Evolutionary conservation across 257 asterid genomes (phyloP), one percentile per base, ranked within the genome.

Genomic region (Perilla frutescens): DNA sequence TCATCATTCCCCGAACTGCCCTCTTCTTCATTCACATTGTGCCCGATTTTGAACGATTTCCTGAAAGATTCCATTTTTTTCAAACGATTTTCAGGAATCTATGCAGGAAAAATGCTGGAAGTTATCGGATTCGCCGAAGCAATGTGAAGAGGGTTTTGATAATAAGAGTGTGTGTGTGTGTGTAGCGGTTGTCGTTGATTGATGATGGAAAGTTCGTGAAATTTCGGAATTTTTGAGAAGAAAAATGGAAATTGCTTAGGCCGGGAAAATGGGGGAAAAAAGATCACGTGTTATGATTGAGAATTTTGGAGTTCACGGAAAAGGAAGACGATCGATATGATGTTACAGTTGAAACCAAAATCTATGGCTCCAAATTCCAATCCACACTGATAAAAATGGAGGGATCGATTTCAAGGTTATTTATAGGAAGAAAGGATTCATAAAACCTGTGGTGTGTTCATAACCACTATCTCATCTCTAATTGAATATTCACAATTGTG

Each of bases 1-100:
- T 47, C 87, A 26, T 78, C 87, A 26, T 78, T 37, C n/a, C 66
- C n/a, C 60, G 51, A 34, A 29, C 69, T 69, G 1, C 49, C 70
- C 40, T 53, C 82, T 14, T 74, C 81, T 0, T 61, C 83, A 4
- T 37, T 56, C 6, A 0, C 41, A 8, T 4, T 26, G 55, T 54
- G 60, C 6, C 69, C 14, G n/a, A 29, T 56, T 14, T 2, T 71
- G 47, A 77, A 81, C 13, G 85, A 51, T 20, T 65, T 68, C 76
- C n/a, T 75, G 34, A 80, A 77, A 2, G 81, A 70, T 36, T 39
- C 60, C 85, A 74, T 77, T 20, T 53, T 29, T 6, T 3, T 5
- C 4, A 5, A 5, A 6, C 4, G 2, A 66, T 39, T 49, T 6
- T 4, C 0, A 10, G 26, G 26, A 51, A 50, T 62, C 26, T 10